These are phyloP conservation scores for Paramecium sexaurelia DNA, from an alignment of 73 alveolate species.

Conservation along the genomic window DNA sequence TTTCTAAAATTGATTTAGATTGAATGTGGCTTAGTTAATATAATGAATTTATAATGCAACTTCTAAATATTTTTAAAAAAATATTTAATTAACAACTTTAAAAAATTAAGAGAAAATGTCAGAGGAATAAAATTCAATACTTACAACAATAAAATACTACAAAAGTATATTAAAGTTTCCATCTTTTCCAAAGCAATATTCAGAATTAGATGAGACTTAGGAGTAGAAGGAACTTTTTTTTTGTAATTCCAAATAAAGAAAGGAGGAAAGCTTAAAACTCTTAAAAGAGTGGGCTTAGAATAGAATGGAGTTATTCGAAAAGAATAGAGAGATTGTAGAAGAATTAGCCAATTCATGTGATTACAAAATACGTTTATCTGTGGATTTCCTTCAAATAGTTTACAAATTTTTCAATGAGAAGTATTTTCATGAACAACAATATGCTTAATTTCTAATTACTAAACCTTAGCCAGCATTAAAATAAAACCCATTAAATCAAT, in stretches of 20 bases:
- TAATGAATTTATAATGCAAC: background rate
- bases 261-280: slow-evolving; percentile 18
- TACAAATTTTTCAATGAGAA: slow-evolving; percentile 50
- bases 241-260: slow-evolving; percentile 32
- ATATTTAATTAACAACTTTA: background rate
- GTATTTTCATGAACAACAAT: slow-evolving; percentile 20
- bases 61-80: background rate
- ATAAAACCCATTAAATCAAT: background rate
- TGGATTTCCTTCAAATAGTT: slow-evolving; percentile 29
- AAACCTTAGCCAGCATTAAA: slow-evolving; percentile 12
- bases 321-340: slow-evolving; percentile 30
- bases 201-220: slow-evolving; percentile 20
- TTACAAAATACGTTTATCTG: background rate
- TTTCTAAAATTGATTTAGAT: too few species aligned
- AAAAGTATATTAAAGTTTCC: background rate
- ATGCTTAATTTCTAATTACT: slow-evolving; percentile 19
- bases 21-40: background rate
- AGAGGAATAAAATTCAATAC: background rate
- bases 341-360: background rate
- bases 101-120: background rate
- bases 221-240: slow-evolving; percentile 19
- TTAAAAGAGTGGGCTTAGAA: slow-evolving; percentile 40
- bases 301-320: background rate
- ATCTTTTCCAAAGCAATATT: background rate
- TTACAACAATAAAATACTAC: background rate